Conservation (phyloP, 345 rosid genomes). For the Salix udensis region DNA sequence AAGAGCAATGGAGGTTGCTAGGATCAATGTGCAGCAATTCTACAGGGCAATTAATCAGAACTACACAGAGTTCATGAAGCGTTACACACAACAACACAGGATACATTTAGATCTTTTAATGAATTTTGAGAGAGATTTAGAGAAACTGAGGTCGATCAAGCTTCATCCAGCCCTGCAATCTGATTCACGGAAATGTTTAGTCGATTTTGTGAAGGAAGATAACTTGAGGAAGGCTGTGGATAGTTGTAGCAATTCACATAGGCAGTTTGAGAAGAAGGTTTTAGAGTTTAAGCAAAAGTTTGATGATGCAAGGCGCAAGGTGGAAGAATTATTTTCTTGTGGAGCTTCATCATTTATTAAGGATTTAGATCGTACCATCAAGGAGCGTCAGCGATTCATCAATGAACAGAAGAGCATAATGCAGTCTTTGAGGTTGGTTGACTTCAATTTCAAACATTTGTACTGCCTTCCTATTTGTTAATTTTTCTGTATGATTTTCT, state of each 20-base stretch:
- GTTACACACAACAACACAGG: constrained; percentile 68
- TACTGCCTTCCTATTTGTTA: not conserved
- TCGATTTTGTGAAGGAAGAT: constrained; percentile 90
- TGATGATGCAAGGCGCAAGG: constrained; percentile 63
- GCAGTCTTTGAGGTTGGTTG: constrained; percentile 91
- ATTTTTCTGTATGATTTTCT: not conserved
- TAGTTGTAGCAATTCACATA: constrained; percentile 61
- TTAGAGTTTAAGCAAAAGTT: constrained; percentile 76
- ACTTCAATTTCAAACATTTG: constrained; percentile 4
- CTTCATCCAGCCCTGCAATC: constrained; percentile 76
- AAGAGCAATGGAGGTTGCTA: constrained; percentile 80
- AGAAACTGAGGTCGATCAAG: constrained; percentile 67
- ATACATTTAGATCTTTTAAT: constrained; percentile 66
- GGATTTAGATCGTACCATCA: constrained; percentile 57
- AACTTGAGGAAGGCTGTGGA: constrained; percentile 66
- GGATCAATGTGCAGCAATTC: constrained; percentile 76
- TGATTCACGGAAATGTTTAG: constrained; percentile 45
- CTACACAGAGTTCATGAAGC: constrained; percentile 78
- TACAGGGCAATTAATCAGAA: constrained; percentile 72
- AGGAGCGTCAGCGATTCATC: constrained; percentile 61
- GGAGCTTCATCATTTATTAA: constrained; percentile 45
- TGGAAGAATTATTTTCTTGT: constrained; percentile 63
- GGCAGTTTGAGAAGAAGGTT: constrained; percentile 90
- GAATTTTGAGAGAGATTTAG: constrained; percentile 70
- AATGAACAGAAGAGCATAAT: constrained; percentile 80